Base-by-base conservation (phyloP, 805 yeast genomes). In the Scheffersomyces lignosus region DNA sequence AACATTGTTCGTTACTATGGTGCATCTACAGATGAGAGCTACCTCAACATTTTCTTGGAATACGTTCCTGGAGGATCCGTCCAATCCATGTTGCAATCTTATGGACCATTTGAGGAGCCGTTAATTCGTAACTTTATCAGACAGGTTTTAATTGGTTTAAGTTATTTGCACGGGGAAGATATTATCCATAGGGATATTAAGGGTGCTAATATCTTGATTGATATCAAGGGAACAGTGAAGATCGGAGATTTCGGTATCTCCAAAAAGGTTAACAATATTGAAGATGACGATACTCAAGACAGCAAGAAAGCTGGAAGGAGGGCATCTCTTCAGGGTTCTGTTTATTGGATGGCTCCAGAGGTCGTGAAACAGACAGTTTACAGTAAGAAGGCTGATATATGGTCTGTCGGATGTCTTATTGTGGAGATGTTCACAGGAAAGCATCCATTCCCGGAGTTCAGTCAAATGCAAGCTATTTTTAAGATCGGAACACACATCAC, bases 321-420 rank as follows among this genome's bases (percentile, higher is more conserved):
- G 29, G 90, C 87, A 2, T 88, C 96, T 0, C 64, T 88, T 36
- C 97, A 91, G 61, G 99, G 99, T 0, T 87, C 96, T 30, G 71
- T 91, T 0, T 93, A 83, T 56, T 93, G 99, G 98, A 93, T 93
- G 99, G 98, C 99, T 0, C 99, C 99, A 0, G 99, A 93, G 58
- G 98, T 93, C 6, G 98, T 93, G 13, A 87, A 89, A 52, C 97
- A 90, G 54, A 82, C 87, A 2, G 87, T 89, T 0, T 87, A 91
- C 36, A 91, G 98, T 1, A 81, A 84, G 26, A 88, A 87, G 60
- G 96, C 96, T 0, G 99, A 93, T 58, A 88, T 93, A 17, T 93
- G 99, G 99, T 87, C 96, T 0, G 83, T 95, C 7, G 99, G 98
- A 0, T 93, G 98, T 59, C 73, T 93, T 17, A 77, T 91, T 10